These are phyloP conservation scores for Fusarium sp. DNA, from an alignment of 2,329 filamentous ascomycete genomes.

Conservation along the genomic window DNA sequence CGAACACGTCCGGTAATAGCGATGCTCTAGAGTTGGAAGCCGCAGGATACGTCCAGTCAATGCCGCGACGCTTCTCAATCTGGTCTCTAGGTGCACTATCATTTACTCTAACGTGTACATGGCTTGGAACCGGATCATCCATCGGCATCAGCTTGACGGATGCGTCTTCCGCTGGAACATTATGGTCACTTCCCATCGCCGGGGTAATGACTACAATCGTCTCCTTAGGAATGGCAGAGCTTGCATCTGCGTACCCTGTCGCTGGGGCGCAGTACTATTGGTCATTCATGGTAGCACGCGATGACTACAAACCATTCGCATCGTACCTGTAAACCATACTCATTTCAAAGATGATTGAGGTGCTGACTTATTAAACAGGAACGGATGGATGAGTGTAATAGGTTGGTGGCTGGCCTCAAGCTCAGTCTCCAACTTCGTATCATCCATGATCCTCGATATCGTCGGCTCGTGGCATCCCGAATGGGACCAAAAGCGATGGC, in stretches of 20 bases:
- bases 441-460: slow-evolving; percentile 43
- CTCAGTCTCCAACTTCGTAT: slow-evolving; percentile 43
- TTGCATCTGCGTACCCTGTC: slow-evolving; percentile 47
- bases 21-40: slow-evolving; percentile 52
- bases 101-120: slow-evolving; percentile 51
- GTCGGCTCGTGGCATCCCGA: slow-evolving; percentile 55
- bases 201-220: slow-evolving; percentile 48
- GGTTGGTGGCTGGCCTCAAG: slow-evolving; percentile 42
- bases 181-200: slow-evolving; percentile 49
- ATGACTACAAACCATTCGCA: slow-evolving; percentile 45
- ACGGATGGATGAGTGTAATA: slow-evolving; percentile 40
- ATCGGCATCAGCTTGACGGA: slow-evolving; percentile 49
- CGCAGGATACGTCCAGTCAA: slow-evolving; percentile 49
- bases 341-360: no score
- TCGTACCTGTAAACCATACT: slow-evolving; percentile 38
- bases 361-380: background rate
- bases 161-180: slow-evolving; percentile 42
- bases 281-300: slow-evolving; percentile 43
- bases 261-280: slow-evolving; percentile 50
- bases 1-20: background rate
- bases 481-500: slow-evolving; percentile 71
- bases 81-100: slow-evolving; percentile 48
- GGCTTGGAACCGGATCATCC: slow-evolving; percentile 50
- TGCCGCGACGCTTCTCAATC: slow-evolving; percentile 51
- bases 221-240: slow-evolving; percentile 47